phyloP scores from a whole-genome alignment of 2,329 filamentous ascomycete species.

The Celoporthe dispersa region DNA sequence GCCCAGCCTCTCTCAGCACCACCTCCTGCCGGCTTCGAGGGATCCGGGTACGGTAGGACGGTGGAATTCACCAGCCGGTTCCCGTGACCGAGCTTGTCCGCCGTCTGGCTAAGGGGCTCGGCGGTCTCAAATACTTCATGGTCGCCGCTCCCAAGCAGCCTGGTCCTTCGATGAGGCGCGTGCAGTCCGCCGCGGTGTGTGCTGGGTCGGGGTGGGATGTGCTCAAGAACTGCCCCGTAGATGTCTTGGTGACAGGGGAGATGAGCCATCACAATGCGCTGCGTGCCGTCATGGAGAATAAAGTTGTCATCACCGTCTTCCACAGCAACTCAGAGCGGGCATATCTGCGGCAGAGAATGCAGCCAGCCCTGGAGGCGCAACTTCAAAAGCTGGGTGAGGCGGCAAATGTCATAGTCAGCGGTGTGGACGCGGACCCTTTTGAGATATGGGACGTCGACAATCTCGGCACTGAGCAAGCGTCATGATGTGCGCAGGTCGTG shows the following conservation, averaged over 20 bases:
- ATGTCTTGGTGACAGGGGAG: slow-evolving; percentile 89
- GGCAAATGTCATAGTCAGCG: slow-evolving; percentile 74
- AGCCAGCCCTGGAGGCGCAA: slow-evolving; percentile 63
- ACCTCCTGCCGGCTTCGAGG: slow-evolving; percentile 48
- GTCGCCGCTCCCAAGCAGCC: slow-evolving; percentile 38
- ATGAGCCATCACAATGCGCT: slow-evolving; percentile 92
- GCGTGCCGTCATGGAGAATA: slow-evolving; percentile 80
- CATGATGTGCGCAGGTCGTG: background rate
- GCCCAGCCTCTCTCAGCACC: slow-evolving; percentile 50
- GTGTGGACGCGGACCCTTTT: slow-evolving; percentile 85
- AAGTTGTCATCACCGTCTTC: slow-evolving; percentile 82
- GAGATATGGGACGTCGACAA: slow-evolving; percentile 65
- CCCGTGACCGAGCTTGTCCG: slow-evolving; percentile 50
- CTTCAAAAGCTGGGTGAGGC: slow-evolving; percentile 55
- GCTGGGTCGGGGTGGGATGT: slow-evolving; percentile 85
- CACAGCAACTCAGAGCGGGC: slow-evolving; percentile 92
- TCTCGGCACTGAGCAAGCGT: slow-evolving; percentile 31
- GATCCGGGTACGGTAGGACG: slow-evolving; percentile 57
- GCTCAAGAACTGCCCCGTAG: slow-evolving; percentile 70
- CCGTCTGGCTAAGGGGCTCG: slow-evolving; percentile 67
- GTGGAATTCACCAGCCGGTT: slow-evolving; percentile 48
- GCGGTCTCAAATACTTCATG: slow-evolving; percentile 55
- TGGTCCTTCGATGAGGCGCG: slow-evolving; percentile 43
- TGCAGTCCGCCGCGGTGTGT: slow-evolving; percentile 80
- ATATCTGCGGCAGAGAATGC: slow-evolving; percentile 76